Base-by-base conservation (phyloP, 192 early-diverging fungal species). In the Spizellomyces punctatus region DNA sequence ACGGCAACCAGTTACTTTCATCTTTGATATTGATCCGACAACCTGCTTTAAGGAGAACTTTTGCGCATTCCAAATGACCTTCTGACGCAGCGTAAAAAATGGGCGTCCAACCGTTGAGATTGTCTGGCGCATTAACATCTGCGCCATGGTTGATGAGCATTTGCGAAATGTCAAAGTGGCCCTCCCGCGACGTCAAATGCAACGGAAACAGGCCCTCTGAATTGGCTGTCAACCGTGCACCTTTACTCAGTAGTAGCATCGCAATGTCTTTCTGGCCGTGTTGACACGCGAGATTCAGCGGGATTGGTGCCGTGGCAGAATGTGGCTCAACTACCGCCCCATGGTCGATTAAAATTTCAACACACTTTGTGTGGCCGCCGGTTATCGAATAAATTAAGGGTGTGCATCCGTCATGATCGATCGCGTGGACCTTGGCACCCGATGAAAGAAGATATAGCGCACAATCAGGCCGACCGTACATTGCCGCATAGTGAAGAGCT, bases 71-170 rank as follows among this genome's bases (percentile, higher is more conserved):
- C 6, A 83, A 72, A 70, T 98, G 89, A 3, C 98, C 98, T 66
- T 98, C 96, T 62, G 88, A 89, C 10, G 92, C 93, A 0, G 95
- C 92, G 79, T 93, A 98, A 64, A 99, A 99, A n/a, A 98, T 75
- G 0, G 98, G 95, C 6, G 95, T 91, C 98, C 98, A 99, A 14
- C 91, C 89, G 71, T 94, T 91, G 80, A 98, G 95, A 75, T 91
- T 90, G 76, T 99, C 98, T 5, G 81, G 76, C 17, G 85, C 81
- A 54, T 99, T 90, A n/a, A 93, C 82, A 16, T 92, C 86, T 8
- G 87, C 87, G 4, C 85, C 87, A 43, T 93, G 83, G 6, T 79
- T 81, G 41, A 96, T 90, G 22, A 99, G 76, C 47, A 94, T 79
- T 10, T 83, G 79, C 21, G 89, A 79, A 10, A 99, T 81, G 6